phyloP scores from a whole-genome alignment of 305 asterid species.

The Andrographis paniculata region DNA sequence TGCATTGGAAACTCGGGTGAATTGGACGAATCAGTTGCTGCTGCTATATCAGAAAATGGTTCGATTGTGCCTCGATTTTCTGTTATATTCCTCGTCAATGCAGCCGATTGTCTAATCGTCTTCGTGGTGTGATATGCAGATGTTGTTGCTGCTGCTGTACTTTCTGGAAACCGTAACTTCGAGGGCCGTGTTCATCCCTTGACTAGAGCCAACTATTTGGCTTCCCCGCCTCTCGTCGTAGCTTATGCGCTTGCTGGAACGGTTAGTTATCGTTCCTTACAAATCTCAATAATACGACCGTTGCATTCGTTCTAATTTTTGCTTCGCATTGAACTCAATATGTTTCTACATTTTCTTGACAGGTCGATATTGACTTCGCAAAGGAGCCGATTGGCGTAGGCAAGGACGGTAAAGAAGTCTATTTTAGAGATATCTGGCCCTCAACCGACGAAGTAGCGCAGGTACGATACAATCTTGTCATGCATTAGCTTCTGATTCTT shows the following conservation, averaged over 20 bases:
- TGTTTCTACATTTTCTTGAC: constrained; percentile 12
- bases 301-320: no score
- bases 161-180: constrained; percentile 90
- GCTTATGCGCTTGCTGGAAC: constrained; percentile 99
- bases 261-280: constrained; percentile 44
- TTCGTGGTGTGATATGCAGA: constrained; percentile 36
- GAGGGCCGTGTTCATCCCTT: constrained; percentile 96
- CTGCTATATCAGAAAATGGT: constrained; percentile 70
- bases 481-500: neutral
- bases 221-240: constrained; percentile 95
- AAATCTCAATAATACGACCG: no score
- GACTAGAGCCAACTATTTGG: constrained; percentile 95
- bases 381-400: constrained; percentile 92
- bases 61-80: constrained; percentile 3
- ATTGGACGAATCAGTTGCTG: constrained; percentile 70
- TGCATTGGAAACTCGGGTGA: constrained; percentile 95
- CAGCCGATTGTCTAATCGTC: constrained; percentile 11
- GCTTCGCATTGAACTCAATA: no score
- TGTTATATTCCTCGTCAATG: constrained; percentile 9
- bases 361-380: constrained; percentile 92
- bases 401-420: constrained; percentile 74
- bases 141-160: constrained; percentile 94
- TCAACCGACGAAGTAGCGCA: constrained; percentile 83
- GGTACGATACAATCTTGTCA: constrained; percentile 27
- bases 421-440: constrained; percentile 92